Evolutionary conservation across 345 rosid genomes (phyloP), one percentile per base, ranked within the genome.

Genomic region (Diplotaxis tenuifolia): DNA sequence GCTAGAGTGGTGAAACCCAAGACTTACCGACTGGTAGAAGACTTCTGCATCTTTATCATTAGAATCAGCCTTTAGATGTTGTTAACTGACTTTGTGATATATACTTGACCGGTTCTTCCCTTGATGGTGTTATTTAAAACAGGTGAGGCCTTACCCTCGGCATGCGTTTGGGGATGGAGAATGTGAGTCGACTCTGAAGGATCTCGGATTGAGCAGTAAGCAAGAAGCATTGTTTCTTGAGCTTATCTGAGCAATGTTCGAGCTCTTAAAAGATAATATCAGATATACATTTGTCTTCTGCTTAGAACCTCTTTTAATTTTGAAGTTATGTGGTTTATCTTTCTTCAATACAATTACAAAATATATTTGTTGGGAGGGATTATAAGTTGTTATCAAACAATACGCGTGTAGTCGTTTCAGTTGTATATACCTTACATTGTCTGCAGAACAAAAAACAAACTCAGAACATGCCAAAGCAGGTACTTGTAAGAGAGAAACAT

Each of bases 121-220:
- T 38, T 34, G 18, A 72, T 8, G 28, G 34, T 60, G 73, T 65
- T 42, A 29, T 4, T 40, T 71, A 68, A 52, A 62, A 82, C 89
- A 96, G 99, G 99, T 96, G 87, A 87, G 98, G 82, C 99, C 99
- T 45, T 96, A 85, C 77, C 97, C 98, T 0, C 84, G 97, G 88
- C 92, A 87, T n/a, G 92, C 96, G 31, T 95, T 92, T 83, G 82
- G 89, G 7, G 88, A 86, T 36, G 97, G 85, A 40, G 98, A 96
- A 81, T 76, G 87, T 55, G 68, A 71, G 31, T 71, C 85, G 63
- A 81, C 95, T 2, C 80, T 96, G 75, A 89, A 70, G 10, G 98
- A 96, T 78, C 95, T 90, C 29, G 99, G 99, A 12, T 82, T 96
- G 69, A 86, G 92, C 6, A 89, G 88, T 86, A 96, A 90, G 80